Percentiles rank a stretch among this genome's conserved stretches.
Evolutionary conservation across 2,329 filamentous ascomycete genomes (phyloP).

Genomic region (Nemania diffusa): DNA sequence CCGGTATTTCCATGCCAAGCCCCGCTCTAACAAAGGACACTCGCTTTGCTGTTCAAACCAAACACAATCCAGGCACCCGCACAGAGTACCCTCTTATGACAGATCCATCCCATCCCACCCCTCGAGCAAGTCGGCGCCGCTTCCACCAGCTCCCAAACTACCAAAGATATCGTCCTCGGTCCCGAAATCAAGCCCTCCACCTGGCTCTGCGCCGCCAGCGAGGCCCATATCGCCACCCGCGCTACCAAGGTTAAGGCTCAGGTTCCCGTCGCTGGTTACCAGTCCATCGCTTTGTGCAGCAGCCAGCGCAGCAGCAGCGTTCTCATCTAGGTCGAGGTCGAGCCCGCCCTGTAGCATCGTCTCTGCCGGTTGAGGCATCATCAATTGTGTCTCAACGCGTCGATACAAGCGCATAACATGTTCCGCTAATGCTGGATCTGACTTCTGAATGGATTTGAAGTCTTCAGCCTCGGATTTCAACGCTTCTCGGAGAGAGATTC

Average conservation of each 20-base stretch:
- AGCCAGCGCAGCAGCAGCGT: slow-evolving; percentile 53
- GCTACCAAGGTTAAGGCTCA: slow-evolving; percentile 54
- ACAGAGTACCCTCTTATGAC: slow-evolving; percentile 26
- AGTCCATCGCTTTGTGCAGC: slow-evolving; percentile 54
- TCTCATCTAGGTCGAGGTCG: slow-evolving; percentile 54
- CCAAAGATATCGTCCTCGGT: slow-evolving; percentile 59
- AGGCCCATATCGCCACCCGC: slow-evolving; percentile 45
- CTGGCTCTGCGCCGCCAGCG: slow-evolving; percentile 49
- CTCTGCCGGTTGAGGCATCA: slow-evolving; percentile 50
- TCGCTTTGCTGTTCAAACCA: no score
- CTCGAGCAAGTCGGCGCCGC: slow-evolving; percentile 44
- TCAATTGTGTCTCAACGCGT: slow-evolving; percentile 73
- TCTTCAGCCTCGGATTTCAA: slow-evolving; percentile 68
- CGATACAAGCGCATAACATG: slow-evolving; percentile 71
- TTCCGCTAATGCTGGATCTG: slow-evolving; percentile 68
- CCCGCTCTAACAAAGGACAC: not conserved
- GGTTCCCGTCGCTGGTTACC: slow-evolving; percentile 52
- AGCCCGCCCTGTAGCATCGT: slow-evolving; percentile 58
- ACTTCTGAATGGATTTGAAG: slow-evolving; percentile 65
- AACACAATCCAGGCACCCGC: not conserved
- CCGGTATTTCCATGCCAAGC: not conserved
- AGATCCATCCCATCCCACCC: slow-evolving; percentile 47
- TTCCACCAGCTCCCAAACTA: slow-evolving; percentile 43
- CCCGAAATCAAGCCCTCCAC: slow-evolving; percentile 53
- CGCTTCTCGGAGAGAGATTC: slow-evolving; percentile 68